phyloP scores from a whole-genome alignment of 169 alveolate genomes.

The Eimeria praecox region DNA sequence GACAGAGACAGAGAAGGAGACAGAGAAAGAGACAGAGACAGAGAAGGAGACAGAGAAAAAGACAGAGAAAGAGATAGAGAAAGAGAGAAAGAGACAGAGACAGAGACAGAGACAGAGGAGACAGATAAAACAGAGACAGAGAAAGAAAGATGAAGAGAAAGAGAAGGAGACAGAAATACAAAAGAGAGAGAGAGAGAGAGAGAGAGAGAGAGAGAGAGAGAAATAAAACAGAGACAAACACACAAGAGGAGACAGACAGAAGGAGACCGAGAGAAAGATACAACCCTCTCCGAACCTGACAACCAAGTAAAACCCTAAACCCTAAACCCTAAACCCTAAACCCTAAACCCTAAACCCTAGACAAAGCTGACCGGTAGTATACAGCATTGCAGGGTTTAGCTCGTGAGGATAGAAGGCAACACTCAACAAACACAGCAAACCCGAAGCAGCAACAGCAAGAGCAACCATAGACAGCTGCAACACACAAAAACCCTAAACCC shows the following conservation, averaged over 20 bases:
- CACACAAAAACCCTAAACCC: constrained; percentile 50
- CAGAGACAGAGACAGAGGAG: not conserved
- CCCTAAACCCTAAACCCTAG: not conserved
- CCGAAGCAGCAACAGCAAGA: not conserved
- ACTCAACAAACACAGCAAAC: not conserved
- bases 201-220: not conserved
- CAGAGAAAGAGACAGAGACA: too few relatives aligned
- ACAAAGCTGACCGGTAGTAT: constrained; percentile 4
- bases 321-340: not conserved
- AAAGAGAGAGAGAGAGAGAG: not conserved
- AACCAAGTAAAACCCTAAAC: not conserved
- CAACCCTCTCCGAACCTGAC: not conserved
- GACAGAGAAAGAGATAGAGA: not conserved
- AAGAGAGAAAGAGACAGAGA: not conserved
- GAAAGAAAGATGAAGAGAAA: not conserved
- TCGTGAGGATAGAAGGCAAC: not conserved
- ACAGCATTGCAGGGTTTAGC: constrained; percentile 1
- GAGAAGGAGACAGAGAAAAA: not conserved
- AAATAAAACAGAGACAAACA: not conserved
- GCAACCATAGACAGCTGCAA: constrained; percentile 30
- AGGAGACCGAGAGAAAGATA: not conserved
- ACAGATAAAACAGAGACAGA: not conserved
- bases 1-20: too few relatives aligned
- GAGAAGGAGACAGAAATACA: not conserved
- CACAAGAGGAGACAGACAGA: not conserved